Conservation (phyloP, 2,329 filamentous ascomycete species). For the Diaporthe aspalathi region DNA sequence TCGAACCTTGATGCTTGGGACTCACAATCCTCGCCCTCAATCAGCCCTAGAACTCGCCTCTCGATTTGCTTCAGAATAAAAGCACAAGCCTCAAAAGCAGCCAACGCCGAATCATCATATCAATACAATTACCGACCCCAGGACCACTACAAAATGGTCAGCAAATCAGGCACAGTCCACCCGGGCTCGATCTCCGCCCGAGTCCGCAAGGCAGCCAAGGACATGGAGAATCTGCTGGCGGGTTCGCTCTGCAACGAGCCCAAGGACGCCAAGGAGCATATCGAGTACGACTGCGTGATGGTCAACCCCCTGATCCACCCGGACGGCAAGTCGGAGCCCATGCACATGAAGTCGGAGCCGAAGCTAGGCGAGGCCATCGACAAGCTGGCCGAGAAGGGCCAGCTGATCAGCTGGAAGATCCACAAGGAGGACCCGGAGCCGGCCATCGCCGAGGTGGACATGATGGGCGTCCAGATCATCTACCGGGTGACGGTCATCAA, state of each 20-base stretch:
- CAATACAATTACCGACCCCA: background rate
- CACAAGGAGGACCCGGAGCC: constrained; percentile 33
- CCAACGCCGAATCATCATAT: background rate
- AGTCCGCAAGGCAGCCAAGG: constrained; percentile 34
- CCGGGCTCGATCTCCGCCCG: constrained; percentile 9
- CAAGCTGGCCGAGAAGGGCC: constrained; percentile 5
- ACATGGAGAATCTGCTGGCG: constrained; percentile 33
- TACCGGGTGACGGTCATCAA: constrained; percentile 30
- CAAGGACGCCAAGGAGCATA: constrained; percentile 28
- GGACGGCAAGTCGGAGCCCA: constrained; percentile 15
- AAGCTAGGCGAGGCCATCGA: constrained; percentile 33
- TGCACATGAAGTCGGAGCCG: constrained; percentile 26
- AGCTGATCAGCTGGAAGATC: constrained; percentile 33
- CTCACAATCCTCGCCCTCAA: background rate
- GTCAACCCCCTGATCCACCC: constrained; percentile 35
- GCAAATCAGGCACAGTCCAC: constrained; percentile 15
- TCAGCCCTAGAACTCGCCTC: background rate
- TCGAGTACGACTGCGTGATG: constrained; percentile 33
- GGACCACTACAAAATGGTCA: background rate
- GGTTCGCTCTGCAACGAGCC: constrained; percentile 29
- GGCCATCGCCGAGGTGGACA: constrained; percentile 32
- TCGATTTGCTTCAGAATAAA: background rate
- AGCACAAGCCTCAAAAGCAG: background rate
- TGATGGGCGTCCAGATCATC: constrained; percentile 38
- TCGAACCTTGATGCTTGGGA: background rate